Percentiles rank a stretch among this genome's conserved stretches.
phyloP scores from a whole-genome alignment of 495 filamentous ascomycete genomes.

The Astrocystis sublimbata region DNA sequence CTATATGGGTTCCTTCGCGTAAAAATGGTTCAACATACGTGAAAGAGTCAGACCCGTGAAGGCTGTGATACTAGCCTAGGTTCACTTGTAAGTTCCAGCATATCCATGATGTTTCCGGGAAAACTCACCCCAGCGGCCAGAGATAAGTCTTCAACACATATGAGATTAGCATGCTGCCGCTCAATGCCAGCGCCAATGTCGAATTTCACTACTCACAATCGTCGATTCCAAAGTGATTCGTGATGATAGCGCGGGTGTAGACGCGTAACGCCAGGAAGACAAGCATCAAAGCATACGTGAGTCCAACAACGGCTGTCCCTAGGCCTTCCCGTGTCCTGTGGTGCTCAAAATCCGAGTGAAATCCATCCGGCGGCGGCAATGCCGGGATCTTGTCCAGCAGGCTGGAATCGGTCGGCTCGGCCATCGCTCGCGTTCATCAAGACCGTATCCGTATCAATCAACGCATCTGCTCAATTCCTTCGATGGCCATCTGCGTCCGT shows the following conservation, averaged over 20 bases:
- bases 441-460: no score
- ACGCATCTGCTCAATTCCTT: background rate
- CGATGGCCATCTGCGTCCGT: background rate
- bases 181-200: background rate
- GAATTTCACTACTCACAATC: conserved; percentile 20
- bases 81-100: background rate
- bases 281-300: conserved; percentile 20
- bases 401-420: background rate
- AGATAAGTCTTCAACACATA: conserved; percentile 16
- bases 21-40: conserved; percentile 14
- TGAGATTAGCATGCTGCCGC: conserved; percentile 7
- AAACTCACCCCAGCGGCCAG: conserved; percentile 21
- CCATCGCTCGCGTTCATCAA: background rate
- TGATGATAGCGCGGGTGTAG: conserved; percentile 19
- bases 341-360: conserved; percentile 19
- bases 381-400: conserved; percentile 20
- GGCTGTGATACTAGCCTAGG: conserved; percentile 15
- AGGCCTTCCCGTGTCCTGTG: conserved; percentile 14
- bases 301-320: conserved; percentile 12
- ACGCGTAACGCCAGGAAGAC: conserved; percentile 22
- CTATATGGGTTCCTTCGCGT: background rate
- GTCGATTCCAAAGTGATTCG: conserved; percentile 14
- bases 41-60: conserved; percentile 16
- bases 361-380: conserved; percentile 21
- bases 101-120: background rate